Evolutionary conservation across 2,329 filamentous ascomycete genomes (phyloP), one percentile per base, ranked within the genome.

Genomic region (Neopestalotiopsis rosae): DNA sequence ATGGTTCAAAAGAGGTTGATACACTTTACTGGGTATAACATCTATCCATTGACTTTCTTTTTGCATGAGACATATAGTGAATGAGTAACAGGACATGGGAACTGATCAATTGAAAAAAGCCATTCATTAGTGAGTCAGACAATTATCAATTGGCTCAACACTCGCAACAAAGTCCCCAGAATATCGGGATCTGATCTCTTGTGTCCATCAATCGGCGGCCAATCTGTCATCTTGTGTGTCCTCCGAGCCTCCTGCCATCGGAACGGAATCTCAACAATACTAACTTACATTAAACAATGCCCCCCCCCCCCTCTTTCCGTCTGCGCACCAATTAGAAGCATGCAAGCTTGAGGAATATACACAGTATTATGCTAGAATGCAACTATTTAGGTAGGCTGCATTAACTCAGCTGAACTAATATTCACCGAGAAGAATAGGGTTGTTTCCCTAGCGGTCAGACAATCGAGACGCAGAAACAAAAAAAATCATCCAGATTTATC

Each of bases 401-500:
- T 52, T 52, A 52, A 24, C 45, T 30, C 59, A 59, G 30, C 57
- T 59, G 24, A 59, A 14, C 57, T 30, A 24, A 24, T 59, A 38
- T 6, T 38, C 34, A 38, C 34, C 10, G 34, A 38, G 10, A 38
- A 38, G 34, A 38, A 38, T 38, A 38, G 34, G 34, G 34, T 10
- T 28, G 24, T 49, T 49, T 17, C 45, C 45, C 45, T 52, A 30
- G 62, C 62, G 62, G 62, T 65, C 62, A 65, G 40, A 38, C 34
- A 2, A 38, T 1, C 9, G 34, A 10, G 10, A 38, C 34, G 34
- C 1, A 10, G 34, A 10, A 49, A 34, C 12, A 17, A 7, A 52
- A 5, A 24, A 38, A 3, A 28, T 28, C 5, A 28, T 28, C 5
- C n/a, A 40, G 28, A 65, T 34, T 28, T 13, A 24, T 28, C 62